Evolutionary conservation across 306 rosid species (phyloP), one percentile per base, ranked within the genome.

Genomic region (Comarum palustre): DNA sequence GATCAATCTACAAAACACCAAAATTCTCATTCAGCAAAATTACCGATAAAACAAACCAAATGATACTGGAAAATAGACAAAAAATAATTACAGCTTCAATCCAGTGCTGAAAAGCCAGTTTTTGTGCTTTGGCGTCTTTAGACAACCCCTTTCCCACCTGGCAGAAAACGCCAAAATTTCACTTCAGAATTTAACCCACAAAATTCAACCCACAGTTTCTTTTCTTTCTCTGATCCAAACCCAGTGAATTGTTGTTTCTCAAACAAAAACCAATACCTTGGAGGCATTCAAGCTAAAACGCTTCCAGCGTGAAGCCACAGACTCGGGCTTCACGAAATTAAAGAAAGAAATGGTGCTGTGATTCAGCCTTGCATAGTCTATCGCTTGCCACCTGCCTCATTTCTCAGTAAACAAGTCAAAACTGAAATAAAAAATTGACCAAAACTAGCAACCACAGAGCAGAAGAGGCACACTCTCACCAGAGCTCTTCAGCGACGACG

Each of bases 71-170:
- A 24, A 60, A 27, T 51, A 64, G 39, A 68, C 55, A 80, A 32
- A 71, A 31, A 39, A 59, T 46, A 69, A 70, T 84, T 82, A 90
- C 98, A 51, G 98, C 98, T 87, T 93, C 98, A 75, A 93, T 90
- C 98, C 98, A 93, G 78, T 93, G 98, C 84, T 89, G 96, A 82
- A 93, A 90, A 65, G 98, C 98, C 87, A 93, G 76, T 79, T 90
- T 89, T 61, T 87, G 97, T 29, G 98, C 98, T 86, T 89, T 82
- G 80, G 90, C 90, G 57, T 93, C 98, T 77, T 83, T 80, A 68
- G 86, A 90, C 81, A 93, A 67, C 9, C 98, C 98, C 77, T 90
- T 89, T 20, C 98, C 98, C 64, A 93, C 98, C 98, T 93, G 84
- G 78, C 36, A 70, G 79, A 19, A 77, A 50, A 20, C 39, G n/a